Evolutionary conservation across 768 basidiomycete genomes (phyloP).

Genomic region (Galerina marginata): DNA sequence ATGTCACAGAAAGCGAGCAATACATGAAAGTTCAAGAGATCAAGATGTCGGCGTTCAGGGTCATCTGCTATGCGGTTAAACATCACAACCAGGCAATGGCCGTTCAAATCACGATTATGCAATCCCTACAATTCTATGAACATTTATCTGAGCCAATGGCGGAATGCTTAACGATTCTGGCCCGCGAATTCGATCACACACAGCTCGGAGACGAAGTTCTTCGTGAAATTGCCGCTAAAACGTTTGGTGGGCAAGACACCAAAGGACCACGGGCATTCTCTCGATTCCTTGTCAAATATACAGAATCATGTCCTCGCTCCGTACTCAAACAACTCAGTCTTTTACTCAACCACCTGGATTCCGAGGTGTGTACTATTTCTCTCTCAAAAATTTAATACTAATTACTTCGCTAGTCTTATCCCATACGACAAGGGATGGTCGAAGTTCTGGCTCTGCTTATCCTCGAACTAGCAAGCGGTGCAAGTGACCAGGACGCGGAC

Average conservation of each 20-base stretch:
- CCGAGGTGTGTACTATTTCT: constrained; percentile 63
- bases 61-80: constrained; percentile 92
- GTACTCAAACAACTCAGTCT: constrained; percentile 91
- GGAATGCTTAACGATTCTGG: constrained; percentile 79
- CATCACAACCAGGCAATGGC: constrained; percentile 83
- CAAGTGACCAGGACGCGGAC: constrained; percentile 52
- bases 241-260: constrained; percentile 79
- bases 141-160: constrained; percentile 95
- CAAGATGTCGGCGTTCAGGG: constrained; percentile 79
- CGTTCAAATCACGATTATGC: constrained; percentile 90
- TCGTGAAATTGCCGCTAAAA: constrained; percentile 81
- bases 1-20: constrained; percentile 82
- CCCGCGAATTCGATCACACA: constrained; percentile 85
- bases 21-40: constrained; percentile 85
- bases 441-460: constrained; percentile 90
- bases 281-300: constrained; percentile 79
- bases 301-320: constrained; percentile 78
- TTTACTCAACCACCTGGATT: constrained; percentile 85
- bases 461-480: constrained; percentile 69
- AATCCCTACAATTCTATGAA: constrained; percentile 91
- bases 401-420: constrained; percentile 70
- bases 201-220: constrained; percentile 93
- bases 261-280: constrained; percentile 90
- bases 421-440: constrained; percentile 94
- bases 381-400: not conserved